Base-by-base conservation (phyloP, 1,139 yeast species). In the Pneumocystis carinii region DNA sequence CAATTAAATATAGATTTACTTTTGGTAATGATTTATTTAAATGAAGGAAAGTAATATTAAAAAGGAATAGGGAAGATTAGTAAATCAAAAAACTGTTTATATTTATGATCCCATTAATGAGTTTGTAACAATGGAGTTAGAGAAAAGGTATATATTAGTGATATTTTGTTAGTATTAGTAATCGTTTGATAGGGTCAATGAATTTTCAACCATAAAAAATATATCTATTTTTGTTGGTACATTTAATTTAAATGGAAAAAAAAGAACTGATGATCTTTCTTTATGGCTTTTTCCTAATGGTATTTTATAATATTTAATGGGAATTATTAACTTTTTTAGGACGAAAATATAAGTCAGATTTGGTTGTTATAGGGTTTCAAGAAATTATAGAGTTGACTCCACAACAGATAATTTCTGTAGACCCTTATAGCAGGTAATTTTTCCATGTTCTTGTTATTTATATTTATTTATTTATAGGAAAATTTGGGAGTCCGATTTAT, bases 331-430 rank as follows among this genome's bases (percentile, higher is more conserved):
- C 3, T 27, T 39, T 37, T 24, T 39, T n/a, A 57, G 41, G 59
- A 8, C 27, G 81, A 65, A 78, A 78, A 1, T 81, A 79, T 79
- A 69, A 69, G 36, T 74, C 72, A 3, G 97, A 90, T 72, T 72
- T 92, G 24, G 87, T 87, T 58, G 83, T 87, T 37, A 79, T 94
- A 67, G 97, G 96, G 1, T 77, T 94, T 64, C 96, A 94, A 73
- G 99, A 94, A 72, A 85, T 92, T 62, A 92, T 92, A 14, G 97
- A 90, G 73, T 76, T 94, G 62, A 86, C 90, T 3, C 89, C 99
- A 0, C 88, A 94, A 1, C 92, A 90, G 71, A 90, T 92, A 81
- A 80, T 92, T 66, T 83, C 85, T 62, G 84, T 89, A 0, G 96
- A 92, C 73, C 82, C 87, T 0, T 81, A 80, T 41, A 84, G 87